phyloP scores from a whole-genome alignment of 306 rosid genomes.

The Prunus campanulata region DNA sequence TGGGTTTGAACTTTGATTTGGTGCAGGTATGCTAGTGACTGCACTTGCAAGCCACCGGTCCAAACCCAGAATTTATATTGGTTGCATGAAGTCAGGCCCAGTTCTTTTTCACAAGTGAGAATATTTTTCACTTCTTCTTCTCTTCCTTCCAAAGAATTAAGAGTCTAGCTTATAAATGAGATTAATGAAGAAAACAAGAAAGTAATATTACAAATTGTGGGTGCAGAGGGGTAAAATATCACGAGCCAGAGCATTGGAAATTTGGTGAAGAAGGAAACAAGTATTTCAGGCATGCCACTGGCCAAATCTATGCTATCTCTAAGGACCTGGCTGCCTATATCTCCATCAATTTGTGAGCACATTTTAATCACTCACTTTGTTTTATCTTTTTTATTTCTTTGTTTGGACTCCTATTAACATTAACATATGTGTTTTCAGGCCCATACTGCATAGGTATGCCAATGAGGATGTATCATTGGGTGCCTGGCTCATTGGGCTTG shows the following conservation, averaged over 20 bases:
- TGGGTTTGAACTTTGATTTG: too few species aligned
- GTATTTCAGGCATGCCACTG: constrained; percentile 95
- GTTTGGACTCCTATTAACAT: neutral
- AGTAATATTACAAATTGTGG: neutral
- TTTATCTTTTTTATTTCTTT: neutral
- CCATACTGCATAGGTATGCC: constrained; percentile 80
- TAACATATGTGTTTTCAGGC: constrained; percentile 31
- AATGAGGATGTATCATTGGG: constrained; percentile 93
- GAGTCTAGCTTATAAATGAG: too few species aligned
- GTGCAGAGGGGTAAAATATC: constrained; percentile 76
- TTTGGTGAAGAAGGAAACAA: constrained; percentile 94
- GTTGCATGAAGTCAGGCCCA: constrained; percentile 99
- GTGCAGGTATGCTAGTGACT: constrained; percentile 45
- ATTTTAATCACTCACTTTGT: neutral
- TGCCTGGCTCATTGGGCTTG: constrained; percentile 81
- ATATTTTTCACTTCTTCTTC: too few species aligned
- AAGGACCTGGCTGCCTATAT: constrained; percentile 84
- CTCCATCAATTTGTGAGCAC: constrained; percentile 54
- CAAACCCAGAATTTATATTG: constrained; percentile 74
- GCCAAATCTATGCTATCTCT: constrained; percentile 89
- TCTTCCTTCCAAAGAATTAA: too few species aligned
- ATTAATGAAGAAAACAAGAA: too few species aligned
- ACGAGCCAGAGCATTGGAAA: constrained; percentile 88
- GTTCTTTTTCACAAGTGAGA: constrained; percentile 74
- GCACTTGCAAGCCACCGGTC: constrained; percentile 60